Base-by-base conservation (phyloP, 2,329 filamentous ascomycete species). In the Colletotrichum graminicola region DNA sequence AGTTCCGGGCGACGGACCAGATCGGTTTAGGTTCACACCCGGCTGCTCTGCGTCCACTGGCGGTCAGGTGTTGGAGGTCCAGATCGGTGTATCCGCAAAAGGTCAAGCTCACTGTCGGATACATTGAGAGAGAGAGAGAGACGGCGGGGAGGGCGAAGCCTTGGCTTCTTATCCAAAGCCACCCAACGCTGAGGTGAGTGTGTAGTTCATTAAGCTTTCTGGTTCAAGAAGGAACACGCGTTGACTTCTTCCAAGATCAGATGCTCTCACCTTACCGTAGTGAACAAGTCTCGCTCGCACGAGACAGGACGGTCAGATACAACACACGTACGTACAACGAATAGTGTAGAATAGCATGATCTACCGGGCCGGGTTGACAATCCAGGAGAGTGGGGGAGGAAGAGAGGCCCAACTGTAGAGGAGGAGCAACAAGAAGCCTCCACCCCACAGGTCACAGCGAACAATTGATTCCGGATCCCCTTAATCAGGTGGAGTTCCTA, bases 21-120 rank as follows among this genome's bases (percentile, higher is more conserved):
- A n/a, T 56, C 36, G 60, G 66, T 64, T 51, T 64, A 32, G 51
- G 64, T 60, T 21, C 59, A 45, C 43, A 10, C 54, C 49, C 23
- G 21, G 16, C 45, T 16, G 34, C 39, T 36, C 5, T 51, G 23
- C 18, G n/a, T 63, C 59, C 49, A 45, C 52, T 41, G 41, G 49
- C 49, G 49, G 65, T 63, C 45, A 36, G 45, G 61, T 54, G 36
- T 29, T 36, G 39, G 57, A 63, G 39, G 43, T 10, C 60, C 60
- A 43, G 51, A 56, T 52, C 45, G 32, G 34, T 26, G 52, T 55
- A 47, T 45, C 41, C 51, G 41, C 47, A 65, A 29, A 56, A 39
- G 36, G 45, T 29, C 47, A 26, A 54, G n/a, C 34, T 39, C 64
- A 43, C 34, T n/a, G 54, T 64, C 16, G 41, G 32, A 39, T 43